Percentiles rank a stretch among this genome's conserved stretches.
Evolutionary conservation across 1,284 basidiomycete species (phyloP).

Genomic region (Apiotrichum mycotoxinovorans): DNA sequence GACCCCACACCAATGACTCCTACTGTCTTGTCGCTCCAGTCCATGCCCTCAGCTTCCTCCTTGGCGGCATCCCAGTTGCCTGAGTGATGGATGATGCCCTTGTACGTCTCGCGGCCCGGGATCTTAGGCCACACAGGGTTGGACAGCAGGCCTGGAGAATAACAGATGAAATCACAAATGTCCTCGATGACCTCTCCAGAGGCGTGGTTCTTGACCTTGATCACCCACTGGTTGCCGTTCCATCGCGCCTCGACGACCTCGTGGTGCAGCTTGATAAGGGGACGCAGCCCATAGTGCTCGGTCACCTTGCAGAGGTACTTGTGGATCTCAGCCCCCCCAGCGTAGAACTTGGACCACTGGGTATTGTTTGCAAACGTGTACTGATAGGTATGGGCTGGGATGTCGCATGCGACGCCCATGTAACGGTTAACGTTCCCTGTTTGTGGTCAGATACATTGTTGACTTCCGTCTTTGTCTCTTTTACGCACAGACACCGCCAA

Average conservation of each 20-base stretch:
- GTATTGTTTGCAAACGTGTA: conserved; percentile 23
- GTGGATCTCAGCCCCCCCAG: conserved; percentile 29
- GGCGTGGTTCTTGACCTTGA: conserved; percentile 16
- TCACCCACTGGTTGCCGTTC: conserved; percentile 26
- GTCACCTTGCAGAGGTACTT: conserved; percentile 26
- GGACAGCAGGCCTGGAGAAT: conserved; percentile 27
- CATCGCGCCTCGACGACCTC: conserved; percentile 27
- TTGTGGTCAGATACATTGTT: not conserved
- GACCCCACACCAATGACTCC: conserved; percentile 21
- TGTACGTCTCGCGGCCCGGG: conserved; percentile 26
- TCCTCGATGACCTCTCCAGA: conserved; percentile 16
- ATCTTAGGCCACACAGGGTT: conserved; percentile 37
- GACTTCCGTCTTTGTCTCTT: no score
- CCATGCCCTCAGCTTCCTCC: conserved; percentile 18
- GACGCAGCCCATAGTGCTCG: conserved; percentile 22
- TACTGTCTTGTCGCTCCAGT: conserved; percentile 16
- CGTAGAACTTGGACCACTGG: conserved; percentile 29
- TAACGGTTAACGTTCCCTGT: conserved; percentile 34
- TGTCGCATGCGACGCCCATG: conserved; percentile 34
- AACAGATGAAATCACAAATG: conserved; percentile 31
- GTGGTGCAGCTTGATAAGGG: conserved; percentile 29
- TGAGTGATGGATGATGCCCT: conserved; percentile 29
- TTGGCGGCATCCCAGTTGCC: conserved; percentile 19
- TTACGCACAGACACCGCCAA: conserved; percentile 20
- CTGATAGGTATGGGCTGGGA: conserved; percentile 33